Evolutionary conservation across 306 rosid genomes (phyloP).

Genomic region (Astragalus glycyphyllos): DNA sequence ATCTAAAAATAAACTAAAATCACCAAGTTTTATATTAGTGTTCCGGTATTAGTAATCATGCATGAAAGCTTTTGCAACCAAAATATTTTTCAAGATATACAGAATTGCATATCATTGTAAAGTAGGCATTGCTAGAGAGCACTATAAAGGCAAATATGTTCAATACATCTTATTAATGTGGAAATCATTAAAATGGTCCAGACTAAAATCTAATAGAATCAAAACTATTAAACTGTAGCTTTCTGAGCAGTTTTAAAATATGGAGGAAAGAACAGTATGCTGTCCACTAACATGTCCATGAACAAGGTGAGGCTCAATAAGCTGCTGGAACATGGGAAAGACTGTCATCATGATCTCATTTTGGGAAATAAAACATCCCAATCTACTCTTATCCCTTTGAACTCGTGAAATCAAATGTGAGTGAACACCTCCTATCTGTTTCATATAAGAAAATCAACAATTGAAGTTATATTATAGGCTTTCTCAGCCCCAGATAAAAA

Average conservation of each 20-base stretch:
- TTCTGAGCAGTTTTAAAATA: conserved; percentile 13
- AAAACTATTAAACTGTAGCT: conserved; percentile 10
- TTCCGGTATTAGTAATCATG: conserved; percentile 33
- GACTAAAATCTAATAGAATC: conserved; percentile 29
- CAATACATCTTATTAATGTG: conserved; percentile 7
- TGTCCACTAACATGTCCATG: conserved; percentile 88
- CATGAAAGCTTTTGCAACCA: conserved; percentile 6
- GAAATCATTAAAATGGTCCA: conserved; percentile 23
- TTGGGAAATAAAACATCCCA: conserved; percentile 92
- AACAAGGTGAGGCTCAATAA: conserved; percentile 99
- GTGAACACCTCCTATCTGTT: conserved; percentile 99
- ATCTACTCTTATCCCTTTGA: conserved; percentile 96
- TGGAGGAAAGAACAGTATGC: not conserved
- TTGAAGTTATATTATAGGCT: conserved; percentile 27
- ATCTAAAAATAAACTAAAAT: conserved; percentile 29
- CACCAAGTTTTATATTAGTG: conserved; percentile 29
- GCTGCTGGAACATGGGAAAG: conserved; percentile 97
- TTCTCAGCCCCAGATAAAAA: conserved; percentile 31
- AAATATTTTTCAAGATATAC: conserved; percentile 34
- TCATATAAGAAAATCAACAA: conserved; percentile 39
- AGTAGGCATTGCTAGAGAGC: conserved; percentile 29
- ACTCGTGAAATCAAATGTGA: conserved; percentile 98
- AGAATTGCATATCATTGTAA: conserved; percentile 16
- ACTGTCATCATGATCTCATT: conserved; percentile 96
- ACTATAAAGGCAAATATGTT: conserved; percentile 18